phyloP scores from a whole-genome alignment of 2,329 filamentous ascomycete species.

The Metarhizium brunneum region DNA sequence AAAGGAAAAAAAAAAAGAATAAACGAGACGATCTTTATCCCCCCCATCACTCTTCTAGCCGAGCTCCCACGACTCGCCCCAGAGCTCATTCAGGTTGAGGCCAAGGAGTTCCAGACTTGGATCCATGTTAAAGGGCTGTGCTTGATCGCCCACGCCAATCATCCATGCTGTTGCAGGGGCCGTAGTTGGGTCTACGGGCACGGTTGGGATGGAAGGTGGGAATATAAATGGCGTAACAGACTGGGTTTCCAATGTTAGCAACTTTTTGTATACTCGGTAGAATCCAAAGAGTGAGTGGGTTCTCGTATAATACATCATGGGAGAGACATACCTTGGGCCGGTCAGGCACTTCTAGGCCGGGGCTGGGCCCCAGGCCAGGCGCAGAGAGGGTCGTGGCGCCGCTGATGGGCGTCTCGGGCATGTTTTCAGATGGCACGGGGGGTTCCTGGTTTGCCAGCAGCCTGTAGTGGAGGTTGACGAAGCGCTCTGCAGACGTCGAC shows the following conservation, averaged over 20 bases:
- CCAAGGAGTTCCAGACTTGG: conserved; percentile 45
- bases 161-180: conserved; percentile 25
- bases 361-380: conserved; percentile 16
- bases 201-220: conserved; percentile 24
- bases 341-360: conserved; percentile 26
- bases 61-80: conserved; percentile 40
- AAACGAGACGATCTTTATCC: not conserved
- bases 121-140: conserved; percentile 38
- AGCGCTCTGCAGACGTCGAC: conserved; percentile 48
- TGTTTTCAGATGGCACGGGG: conserved; percentile 23
- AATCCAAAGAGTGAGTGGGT: too few species aligned
- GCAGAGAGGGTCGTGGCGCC: conserved; percentile 10
- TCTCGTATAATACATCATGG: too few species aligned
- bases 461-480: conserved; percentile 49
- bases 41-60: conserved; percentile 14
- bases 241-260: conserved; percentile 24
- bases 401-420: conserved; percentile 15
- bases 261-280: not conserved
- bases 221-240: conserved; percentile 33
- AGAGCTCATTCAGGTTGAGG: conserved; percentile 45
- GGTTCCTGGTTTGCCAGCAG: conserved; percentile 45
- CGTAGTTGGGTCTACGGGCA: conserved; percentile 22
- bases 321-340: conserved; percentile 28
- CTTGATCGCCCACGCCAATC: conserved; percentile 20
- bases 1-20: not conserved